Conservation (phyloP, 2,329 filamentous ascomycete species). For the Ceratocystis albifundus region DNA sequence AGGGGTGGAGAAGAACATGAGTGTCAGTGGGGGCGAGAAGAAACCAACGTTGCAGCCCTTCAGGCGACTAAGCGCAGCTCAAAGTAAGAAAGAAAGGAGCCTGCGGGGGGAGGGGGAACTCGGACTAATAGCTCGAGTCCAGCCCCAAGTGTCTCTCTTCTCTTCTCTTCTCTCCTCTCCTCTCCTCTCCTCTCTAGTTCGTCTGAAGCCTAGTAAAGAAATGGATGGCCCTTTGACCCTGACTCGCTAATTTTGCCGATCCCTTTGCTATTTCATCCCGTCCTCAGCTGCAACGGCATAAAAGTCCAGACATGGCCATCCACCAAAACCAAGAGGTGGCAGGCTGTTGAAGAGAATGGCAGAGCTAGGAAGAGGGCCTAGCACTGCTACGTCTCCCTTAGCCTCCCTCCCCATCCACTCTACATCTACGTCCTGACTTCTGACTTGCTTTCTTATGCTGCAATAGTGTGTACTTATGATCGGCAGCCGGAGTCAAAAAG, state of each 20-base stretch:
- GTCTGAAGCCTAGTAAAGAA: too few species aligned
- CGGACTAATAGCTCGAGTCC: background rate
- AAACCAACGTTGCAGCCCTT: too few species aligned
- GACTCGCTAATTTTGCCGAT: constrained; percentile 8
- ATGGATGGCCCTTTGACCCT: background rate
- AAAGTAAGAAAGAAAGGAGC: background rate
- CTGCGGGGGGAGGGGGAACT: background rate
- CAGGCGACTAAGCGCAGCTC: background rate
- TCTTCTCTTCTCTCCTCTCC: too few species aligned
- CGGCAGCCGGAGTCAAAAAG: too few species aligned
- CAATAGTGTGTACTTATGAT: too few species aligned
- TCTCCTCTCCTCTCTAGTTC: too few species aligned
- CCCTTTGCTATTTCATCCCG: background rate
- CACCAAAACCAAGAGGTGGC: background rate
- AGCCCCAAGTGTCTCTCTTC: background rate
- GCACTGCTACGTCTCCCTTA: too few species aligned
- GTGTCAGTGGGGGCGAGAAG: background rate
- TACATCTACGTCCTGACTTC: too few species aligned
- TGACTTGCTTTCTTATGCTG: too few species aligned
- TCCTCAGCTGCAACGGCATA: constrained; percentile 1
- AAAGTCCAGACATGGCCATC: background rate
- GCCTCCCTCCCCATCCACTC: too few species aligned
- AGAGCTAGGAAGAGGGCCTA: too few species aligned
- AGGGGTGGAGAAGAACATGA: background rate
- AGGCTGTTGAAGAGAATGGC: too few species aligned